These are phyloP conservation scores for Aspergillus carlsbadensis DNA, from an alignment of 495 filamentous ascomycete genomes.

Conservation along the genomic window DNA sequence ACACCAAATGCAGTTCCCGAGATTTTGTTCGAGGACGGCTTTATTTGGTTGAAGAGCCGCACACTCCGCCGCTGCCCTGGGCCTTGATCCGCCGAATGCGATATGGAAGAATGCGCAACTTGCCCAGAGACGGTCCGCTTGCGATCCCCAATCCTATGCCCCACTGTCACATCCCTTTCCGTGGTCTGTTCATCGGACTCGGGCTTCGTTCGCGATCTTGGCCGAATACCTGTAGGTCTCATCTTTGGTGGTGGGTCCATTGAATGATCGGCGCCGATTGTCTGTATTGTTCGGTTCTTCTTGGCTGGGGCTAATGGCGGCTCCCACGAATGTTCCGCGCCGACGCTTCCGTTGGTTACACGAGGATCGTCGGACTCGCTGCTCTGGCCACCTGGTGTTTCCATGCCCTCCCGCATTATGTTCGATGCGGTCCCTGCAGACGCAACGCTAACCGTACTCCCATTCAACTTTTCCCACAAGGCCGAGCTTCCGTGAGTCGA, in stretches of 20 bases:
- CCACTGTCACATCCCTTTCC: conserved; percentile 38
- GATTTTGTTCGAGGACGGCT: conserved; percentile 58
- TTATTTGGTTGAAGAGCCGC: conserved; percentile 70
- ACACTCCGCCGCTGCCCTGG: conserved; percentile 76
- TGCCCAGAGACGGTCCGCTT: conserved; percentile 88
- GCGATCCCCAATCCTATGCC: conserved; percentile 51
- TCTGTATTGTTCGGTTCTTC: conserved; percentile 58
- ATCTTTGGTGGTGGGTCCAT: conserved; percentile 66
- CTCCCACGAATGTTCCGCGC: conserved; percentile 44
- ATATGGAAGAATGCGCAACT: conserved; percentile 58
- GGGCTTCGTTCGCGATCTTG: conserved; percentile 47
- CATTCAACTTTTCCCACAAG: conserved; percentile 58
- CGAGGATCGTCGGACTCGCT: conserved; percentile 45
- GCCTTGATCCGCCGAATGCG: conserved; percentile 57
- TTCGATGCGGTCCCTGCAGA: conserved; percentile 27
- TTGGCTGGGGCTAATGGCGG: conserved; percentile 68
- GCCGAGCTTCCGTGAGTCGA: conserved; percentile 50
- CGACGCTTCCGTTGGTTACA: conserved; percentile 33
- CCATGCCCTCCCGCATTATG: conserved; percentile 38
- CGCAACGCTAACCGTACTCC: conserved; percentile 41
- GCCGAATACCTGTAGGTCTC: conserved; percentile 52
- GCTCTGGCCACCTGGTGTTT: conserved; percentile 43
- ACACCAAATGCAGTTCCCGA: conserved; percentile 49
- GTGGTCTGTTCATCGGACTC: conserved; percentile 48
- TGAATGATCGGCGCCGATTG: conserved; percentile 46